Evolutionary conservation across 2,329 filamentous ascomycete species (phyloP).

Genomic region (Diaporthe capsici): DNA sequence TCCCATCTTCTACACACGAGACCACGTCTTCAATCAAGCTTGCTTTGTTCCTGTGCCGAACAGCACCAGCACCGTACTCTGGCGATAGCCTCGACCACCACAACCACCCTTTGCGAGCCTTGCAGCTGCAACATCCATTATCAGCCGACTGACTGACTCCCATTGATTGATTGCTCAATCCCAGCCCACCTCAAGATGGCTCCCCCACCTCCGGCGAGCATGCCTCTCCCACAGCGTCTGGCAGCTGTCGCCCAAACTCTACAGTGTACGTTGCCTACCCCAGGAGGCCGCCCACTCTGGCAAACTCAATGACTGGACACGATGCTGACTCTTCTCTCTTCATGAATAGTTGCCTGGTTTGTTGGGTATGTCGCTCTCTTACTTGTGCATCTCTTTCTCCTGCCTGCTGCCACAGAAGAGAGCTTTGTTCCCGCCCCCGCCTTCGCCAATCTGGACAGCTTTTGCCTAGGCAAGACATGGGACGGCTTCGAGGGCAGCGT

Average conservation of each 20-base stretch:
- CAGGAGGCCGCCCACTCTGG: neutral
- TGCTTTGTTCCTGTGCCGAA: conserved; percentile 19
- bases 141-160: neutral
- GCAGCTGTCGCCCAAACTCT: conserved; percentile 87
- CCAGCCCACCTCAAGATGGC: conserved; percentile 67
- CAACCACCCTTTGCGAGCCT: neutral
- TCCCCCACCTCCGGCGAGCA: conserved; percentile 78
- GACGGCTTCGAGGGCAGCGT: neutral
- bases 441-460: neutral
- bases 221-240: conserved; percentile 82
- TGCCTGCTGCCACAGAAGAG: conserved; percentile 39
- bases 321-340: conserved; percentile 53
- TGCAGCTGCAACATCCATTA: conserved; percentile 9
- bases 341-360: conserved; percentile 79
- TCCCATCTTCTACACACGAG: conserved; percentile 17
- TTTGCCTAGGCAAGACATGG: neutral
- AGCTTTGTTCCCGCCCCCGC: neutral
- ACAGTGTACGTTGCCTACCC: conserved; percentile 79
- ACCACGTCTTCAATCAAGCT: conserved; percentile 29
- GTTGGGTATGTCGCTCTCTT: conserved; percentile 74
- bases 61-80: neutral
- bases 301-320: conserved; percentile 43
- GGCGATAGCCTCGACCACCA: conserved; percentile 15
- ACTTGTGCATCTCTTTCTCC: conserved; percentile 38
- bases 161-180: neutral